Evolutionary conservation across 106 monocot genomes (phyloP).

Genomic region (Vanilla planifolia): DNA sequence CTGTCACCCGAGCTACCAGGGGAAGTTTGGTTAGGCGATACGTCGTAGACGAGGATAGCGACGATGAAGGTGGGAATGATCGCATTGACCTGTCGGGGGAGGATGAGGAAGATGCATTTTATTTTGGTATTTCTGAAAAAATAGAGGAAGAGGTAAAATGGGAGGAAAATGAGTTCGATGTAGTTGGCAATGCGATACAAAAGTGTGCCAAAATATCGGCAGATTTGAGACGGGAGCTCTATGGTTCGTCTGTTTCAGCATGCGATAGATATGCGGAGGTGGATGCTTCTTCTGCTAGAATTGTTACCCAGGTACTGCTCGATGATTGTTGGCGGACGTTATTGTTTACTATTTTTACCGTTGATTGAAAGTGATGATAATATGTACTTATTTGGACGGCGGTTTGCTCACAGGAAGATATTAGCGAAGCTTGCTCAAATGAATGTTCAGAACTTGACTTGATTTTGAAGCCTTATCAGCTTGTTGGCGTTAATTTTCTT

Average conservation of each 20-base stretch:
- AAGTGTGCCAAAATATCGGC: constrained; percentile 81
- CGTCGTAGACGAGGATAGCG: constrained; percentile 26
- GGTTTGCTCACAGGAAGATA: constrained; percentile 53
- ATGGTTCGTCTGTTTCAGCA: constrained; percentile 47
- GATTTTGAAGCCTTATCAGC: constrained; percentile 88
- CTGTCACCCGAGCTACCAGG: not conserved
- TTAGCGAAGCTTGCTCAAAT: constrained; percentile 46
- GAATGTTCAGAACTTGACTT: constrained; percentile 62
- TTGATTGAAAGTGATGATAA: too few relatives aligned
- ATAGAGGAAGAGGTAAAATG: constrained; percentile 3
- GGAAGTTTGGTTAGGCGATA: constrained; percentile 11
- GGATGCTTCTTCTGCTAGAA: constrained; percentile 56
- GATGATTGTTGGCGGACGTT: not conserved
- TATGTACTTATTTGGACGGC: too few relatives aligned
- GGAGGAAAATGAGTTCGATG: constrained; percentile 40
- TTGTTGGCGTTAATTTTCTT: constrained; percentile 97
- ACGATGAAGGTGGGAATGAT: constrained; percentile 15
- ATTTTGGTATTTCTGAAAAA: constrained; percentile 17
- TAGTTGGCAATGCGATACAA: constrained; percentile 74
- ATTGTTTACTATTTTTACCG: constrained; percentile 2
- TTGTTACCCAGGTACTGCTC: constrained; percentile 74
- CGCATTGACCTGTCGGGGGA: constrained; percentile 22
- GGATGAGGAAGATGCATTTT: constrained; percentile 35
- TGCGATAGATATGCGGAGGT: constrained; percentile 78
- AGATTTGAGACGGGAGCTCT: constrained; percentile 58